Evolutionary conservation across 805 yeast genomes (phyloP).

Genomic region (Barnettozyma populi): DNA sequence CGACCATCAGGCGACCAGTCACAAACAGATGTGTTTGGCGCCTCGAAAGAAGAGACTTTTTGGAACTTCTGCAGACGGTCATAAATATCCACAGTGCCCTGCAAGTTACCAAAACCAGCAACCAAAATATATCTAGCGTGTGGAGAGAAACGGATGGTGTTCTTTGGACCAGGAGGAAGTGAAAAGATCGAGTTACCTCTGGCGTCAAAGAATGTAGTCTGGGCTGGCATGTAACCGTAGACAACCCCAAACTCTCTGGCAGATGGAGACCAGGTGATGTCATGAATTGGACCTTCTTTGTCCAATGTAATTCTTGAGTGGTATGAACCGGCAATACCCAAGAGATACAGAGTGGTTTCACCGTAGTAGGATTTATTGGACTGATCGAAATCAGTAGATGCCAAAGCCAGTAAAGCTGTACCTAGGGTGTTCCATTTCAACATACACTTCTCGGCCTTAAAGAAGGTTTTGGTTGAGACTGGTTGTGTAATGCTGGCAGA

Average conservation of each 20-base stretch:
- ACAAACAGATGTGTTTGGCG: constrained; percentile 92
- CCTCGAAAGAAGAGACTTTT: constrained; percentile 78
- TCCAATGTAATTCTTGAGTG: constrained; percentile 84
- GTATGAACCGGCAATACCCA: constrained; percentile 89
- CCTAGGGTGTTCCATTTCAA: constrained; percentile 94
- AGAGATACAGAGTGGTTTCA: constrained; percentile 83
- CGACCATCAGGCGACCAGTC: constrained; percentile 98
- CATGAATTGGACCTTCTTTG: constrained; percentile 96
- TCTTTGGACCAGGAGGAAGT: constrained; percentile 81
- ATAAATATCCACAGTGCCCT: constrained; percentile 91
- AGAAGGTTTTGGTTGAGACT: constrained; percentile 79
- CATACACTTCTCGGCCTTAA: constrained; percentile 92
- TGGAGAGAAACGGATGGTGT: constrained; percentile 88
- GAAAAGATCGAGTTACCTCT: constrained; percentile 84
- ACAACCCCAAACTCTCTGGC: constrained; percentile 96
- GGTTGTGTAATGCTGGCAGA: constrained; percentile 56
- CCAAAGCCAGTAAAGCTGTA: constrained; percentile 87
- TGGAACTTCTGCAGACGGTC: constrained; percentile 85
- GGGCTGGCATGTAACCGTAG: constrained; percentile 97
- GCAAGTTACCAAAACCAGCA: constrained; percentile 97
- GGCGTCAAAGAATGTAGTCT: constrained; percentile 89
- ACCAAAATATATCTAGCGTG: constrained; percentile 86
- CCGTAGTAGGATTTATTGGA: constrained; percentile 95
- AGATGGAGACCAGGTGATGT: constrained; percentile 94
- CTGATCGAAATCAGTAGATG: constrained; percentile 93